Evolutionary conservation across 805 yeast genomes (phyloP).

Genomic region (Candida cerambycidarum): DNA sequence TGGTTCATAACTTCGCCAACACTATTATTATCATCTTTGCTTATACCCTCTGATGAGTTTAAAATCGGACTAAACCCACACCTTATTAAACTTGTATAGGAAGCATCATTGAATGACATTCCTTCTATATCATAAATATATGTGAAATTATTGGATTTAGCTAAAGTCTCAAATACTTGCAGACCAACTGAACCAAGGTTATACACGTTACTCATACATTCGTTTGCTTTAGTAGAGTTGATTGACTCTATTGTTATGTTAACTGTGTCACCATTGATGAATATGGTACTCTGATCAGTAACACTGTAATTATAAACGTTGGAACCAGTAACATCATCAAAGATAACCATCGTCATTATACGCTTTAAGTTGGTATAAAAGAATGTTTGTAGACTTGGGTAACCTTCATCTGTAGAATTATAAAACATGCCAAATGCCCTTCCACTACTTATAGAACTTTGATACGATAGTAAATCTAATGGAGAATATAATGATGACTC

Average conservation of each 20-base stretch:
- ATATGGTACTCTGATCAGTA: conserved; percentile 19
- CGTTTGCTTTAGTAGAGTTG: conserved; percentile 1
- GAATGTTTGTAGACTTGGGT: conserved; percentile 30
- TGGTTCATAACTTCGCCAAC: conserved; percentile 26
- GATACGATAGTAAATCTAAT: conserved; percentile 17
- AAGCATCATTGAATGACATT: conserved; percentile 35
- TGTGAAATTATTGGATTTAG: conserved; percentile 25
- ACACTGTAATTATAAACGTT: conserved; percentile 23
- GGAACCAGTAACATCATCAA: conserved; percentile 19
- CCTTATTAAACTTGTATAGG: conserved; percentile 39
- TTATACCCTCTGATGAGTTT: conserved; percentile 24
- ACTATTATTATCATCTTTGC: conserved; percentile 2
- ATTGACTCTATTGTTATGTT: conserved; percentile 17
- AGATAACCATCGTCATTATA: conserved; percentile 25
- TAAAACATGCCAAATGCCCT: too few species aligned
- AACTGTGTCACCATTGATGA: conserved; percentile 2
- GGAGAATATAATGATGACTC: conserved; percentile 29
- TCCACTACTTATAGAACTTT: too few species aligned
- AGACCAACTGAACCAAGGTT: conserved; percentile 5
- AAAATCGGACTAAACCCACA: conserved; percentile 73
- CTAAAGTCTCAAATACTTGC: conserved; percentile 14
- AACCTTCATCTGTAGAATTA: conserved; percentile 19
- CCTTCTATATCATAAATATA: conserved; percentile 34
- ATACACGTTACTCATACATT: conserved; percentile 13
- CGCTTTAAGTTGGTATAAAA: conserved; percentile 28